Evolutionary conservation across 2,329 filamentous ascomycete species (phyloP).

Genomic region (Tetracladium maxilliforme): DNA sequence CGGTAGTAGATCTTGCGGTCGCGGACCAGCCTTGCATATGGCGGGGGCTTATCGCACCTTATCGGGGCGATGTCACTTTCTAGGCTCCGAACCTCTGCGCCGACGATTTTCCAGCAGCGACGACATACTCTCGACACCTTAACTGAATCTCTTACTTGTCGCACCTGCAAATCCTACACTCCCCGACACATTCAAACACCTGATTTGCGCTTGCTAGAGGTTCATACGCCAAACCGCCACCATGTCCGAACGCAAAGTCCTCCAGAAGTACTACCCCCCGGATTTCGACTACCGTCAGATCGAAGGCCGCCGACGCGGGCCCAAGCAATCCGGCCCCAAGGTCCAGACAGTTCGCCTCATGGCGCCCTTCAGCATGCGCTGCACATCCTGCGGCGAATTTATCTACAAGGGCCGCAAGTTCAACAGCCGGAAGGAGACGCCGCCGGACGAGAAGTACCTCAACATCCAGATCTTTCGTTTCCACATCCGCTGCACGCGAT

Average conservation of each 20-base stretch:
- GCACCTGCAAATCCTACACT: no score
- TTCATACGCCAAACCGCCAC: no score
- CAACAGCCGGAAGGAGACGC: conserved; percentile 87
- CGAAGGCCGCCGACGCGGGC: conserved; percentile 49
- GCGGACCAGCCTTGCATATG: no score
- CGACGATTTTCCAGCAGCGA: no score
- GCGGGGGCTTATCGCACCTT: no score
- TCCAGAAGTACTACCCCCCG: conserved; percentile 51
- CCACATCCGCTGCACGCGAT: conserved; percentile 81
- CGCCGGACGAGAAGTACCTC: conserved; percentile 81
- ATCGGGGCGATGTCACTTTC: no score
- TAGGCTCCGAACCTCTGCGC: no score
- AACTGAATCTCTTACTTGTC: no score
- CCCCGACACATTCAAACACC: no score
- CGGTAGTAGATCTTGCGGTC: no score
- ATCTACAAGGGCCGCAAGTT: conserved; percentile 93
- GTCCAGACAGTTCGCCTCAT: conserved; percentile 81
- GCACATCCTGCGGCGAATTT: conserved; percentile 58
- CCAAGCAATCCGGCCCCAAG: conserved; percentile 62
- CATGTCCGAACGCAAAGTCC: conserved; percentile 81
- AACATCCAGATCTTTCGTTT: conserved; percentile 79
- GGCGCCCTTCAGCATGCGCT: conserved; percentile 75
- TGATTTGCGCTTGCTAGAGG: no score
- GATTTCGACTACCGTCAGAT: conserved; percentile 87
- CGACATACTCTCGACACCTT: no score